A percentile compares a stretch with the other conserved stretches of the same genome.
These are phyloP conservation scores for Hypericum androsaemum DNA, from an alignment of 345 rosid species.

Conservation along the genomic window DNA sequence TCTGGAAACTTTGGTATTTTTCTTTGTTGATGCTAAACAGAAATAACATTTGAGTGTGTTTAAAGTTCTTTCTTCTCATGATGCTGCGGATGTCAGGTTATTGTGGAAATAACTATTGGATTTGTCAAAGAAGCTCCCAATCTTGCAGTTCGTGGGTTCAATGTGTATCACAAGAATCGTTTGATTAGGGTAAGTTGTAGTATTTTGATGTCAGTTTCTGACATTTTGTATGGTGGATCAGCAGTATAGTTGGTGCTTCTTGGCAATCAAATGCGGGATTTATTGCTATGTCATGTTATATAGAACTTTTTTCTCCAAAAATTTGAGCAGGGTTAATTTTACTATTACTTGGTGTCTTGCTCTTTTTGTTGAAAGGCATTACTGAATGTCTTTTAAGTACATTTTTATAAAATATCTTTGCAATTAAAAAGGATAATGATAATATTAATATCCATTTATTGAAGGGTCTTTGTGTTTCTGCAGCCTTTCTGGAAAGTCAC, in stretches of 20 bases:
- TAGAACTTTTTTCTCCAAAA: too few relatives aligned
- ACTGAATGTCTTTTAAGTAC: too few relatives aligned
- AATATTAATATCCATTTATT: conserved; percentile 17
- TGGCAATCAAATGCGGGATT: too few relatives aligned
- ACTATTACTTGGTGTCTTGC: too few relatives aligned
- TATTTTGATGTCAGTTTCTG: conserved; percentile 4
- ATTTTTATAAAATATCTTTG: neutral
- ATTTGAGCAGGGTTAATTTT: too few relatives aligned
- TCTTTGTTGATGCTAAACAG: neutral
- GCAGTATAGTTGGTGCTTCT: too few relatives aligned
- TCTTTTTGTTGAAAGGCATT: too few relatives aligned
- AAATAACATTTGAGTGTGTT: neutral
- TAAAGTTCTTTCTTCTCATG: conserved; percentile 6
- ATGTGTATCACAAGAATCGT: conserved; percentile 89
- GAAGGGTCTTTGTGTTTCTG: conserved; percentile 10
- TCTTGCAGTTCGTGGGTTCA: conserved; percentile 49
- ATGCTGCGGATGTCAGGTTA: conserved; percentile 27
- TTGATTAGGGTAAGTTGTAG: conserved; percentile 61
- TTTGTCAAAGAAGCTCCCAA: conserved; percentile 61
- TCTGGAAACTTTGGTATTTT: too few relatives aligned
- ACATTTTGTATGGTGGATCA: neutral
- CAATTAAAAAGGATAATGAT: neutral
- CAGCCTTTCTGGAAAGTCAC: conserved; percentile 97
- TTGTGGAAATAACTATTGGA: conserved; percentile 65
- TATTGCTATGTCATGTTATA: too few relatives aligned